These are phyloP conservation scores for Ustilago xerochloae DNA, from an alignment of 1,284 basidiomycete genomes.

Conservation along the genomic window DNA sequence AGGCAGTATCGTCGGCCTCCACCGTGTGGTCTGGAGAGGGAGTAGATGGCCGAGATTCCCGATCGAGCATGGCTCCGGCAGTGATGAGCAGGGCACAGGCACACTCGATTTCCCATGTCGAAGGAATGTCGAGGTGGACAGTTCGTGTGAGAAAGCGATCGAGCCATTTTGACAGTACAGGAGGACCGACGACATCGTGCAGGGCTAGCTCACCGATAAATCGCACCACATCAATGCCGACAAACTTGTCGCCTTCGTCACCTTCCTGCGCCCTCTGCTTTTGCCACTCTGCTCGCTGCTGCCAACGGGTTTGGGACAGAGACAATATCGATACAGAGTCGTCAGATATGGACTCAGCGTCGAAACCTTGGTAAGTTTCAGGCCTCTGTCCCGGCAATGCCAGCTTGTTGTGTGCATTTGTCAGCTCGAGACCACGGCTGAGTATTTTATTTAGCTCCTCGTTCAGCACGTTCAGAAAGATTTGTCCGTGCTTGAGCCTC, in stretches of 20 bases:
- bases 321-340: no score
- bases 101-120: conserved; percentile 56
- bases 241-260: conserved; percentile 18
- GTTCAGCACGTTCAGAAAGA: conserved; percentile 30
- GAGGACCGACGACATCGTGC: conserved; percentile 10
- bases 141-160: conserved; percentile 56
- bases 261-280: conserved; percentile 23
- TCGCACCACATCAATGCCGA: conserved; percentile 20
- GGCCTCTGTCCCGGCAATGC: conserved; percentile 8
- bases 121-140: conserved; percentile 52
- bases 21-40: background rate
- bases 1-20: background rate
- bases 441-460: conserved; percentile 28
- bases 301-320: conserved; percentile 16
- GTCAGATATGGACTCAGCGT: background rate
- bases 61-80: conserved; percentile 43
- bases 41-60: background rate
- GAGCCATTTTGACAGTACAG: conserved; percentile 37
- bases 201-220: conserved; percentile 45
- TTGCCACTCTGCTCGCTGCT: background rate
- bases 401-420: conserved; percentile 20
- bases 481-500: conserved; percentile 15
- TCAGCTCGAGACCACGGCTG: conserved; percentile 8
- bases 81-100: conserved; percentile 57
- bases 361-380: background rate